Evolutionary conservation across 208 protist species (phyloP).

Genomic region (Acanthamoeba divionensis): DNA sequence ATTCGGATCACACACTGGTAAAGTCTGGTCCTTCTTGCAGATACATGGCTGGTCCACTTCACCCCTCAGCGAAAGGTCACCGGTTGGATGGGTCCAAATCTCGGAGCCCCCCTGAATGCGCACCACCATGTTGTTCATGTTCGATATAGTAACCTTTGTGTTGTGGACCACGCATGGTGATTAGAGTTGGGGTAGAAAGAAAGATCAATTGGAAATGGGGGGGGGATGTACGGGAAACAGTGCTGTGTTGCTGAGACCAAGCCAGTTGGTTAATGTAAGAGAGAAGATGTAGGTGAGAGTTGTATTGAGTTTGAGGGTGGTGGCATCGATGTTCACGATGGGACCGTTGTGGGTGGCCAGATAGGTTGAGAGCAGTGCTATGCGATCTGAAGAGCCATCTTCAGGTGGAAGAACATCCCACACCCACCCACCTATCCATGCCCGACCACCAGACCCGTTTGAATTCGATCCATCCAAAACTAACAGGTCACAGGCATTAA

Average conservation of each 20-base stretch:
- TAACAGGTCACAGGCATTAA: not conserved
- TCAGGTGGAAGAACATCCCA: not conserved
- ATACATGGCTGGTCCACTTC: not conserved
- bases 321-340: not conserved
- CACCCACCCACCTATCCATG: not conserved
- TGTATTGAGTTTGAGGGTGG: not conserved
- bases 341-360: not conserved
- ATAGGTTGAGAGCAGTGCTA: not conserved
- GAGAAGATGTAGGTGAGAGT: not conserved
- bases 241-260: not conserved
- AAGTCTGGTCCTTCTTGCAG: not conserved
- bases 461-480: not conserved
- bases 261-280: slow-evolving; percentile 24
- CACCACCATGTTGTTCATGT: too few relatives aligned
- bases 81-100: too few relatives aligned
- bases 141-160: too few relatives aligned
- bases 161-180: too few relatives aligned
- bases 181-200: too few relatives aligned
- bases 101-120: too few relatives aligned
- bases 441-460: not conserved
- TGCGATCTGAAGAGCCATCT: not conserved
- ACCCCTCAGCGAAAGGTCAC: not conserved
- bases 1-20: not conserved
- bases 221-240: not conserved
- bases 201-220: too few relatives aligned